A percentile compares a stretch with the other conserved stretches of the same genome.
These are phyloP conservation scores for Penicillium salamii DNA, from an alignment of 495 filamentous ascomycete species.

Conservation along the genomic window DNA sequence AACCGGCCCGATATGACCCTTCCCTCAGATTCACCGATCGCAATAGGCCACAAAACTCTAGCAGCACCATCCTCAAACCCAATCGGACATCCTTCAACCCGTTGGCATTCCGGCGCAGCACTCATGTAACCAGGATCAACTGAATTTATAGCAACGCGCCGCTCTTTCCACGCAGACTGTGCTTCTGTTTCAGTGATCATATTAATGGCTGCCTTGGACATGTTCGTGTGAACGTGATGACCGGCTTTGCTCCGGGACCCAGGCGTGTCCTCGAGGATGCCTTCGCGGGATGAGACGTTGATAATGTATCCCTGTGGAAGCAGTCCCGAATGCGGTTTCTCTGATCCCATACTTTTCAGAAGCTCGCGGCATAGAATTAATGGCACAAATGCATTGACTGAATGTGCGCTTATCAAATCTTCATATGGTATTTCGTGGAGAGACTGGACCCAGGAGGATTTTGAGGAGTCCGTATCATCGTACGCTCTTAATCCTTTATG, in stretches of 20 bases:
- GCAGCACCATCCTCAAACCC: constrained; percentile 48
- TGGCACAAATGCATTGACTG: constrained; percentile 47
- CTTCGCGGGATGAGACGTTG: constrained; percentile 48
- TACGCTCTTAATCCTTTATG: constrained; percentile 5
- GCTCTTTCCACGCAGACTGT: constrained; percentile 28
- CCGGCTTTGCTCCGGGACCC: constrained; percentile 30
- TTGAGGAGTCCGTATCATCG: constrained; percentile 3
- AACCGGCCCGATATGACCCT: constrained; percentile 39
- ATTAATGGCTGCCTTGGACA: constrained; percentile 51
- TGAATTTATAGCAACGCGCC: constrained; percentile 43
- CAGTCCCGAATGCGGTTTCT: background rate
- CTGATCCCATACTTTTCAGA: constrained; percentile 37
- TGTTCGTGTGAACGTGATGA: constrained; percentile 47
- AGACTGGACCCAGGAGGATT: constrained; percentile 45
- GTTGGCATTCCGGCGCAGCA: constrained; percentile 37
- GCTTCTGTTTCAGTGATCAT: constrained; percentile 49
- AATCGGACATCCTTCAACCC: constrained; percentile 33
- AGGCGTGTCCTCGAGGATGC: constrained; percentile 32
- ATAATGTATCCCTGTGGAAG: constrained; percentile 37
- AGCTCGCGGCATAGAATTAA: constrained; percentile 46
- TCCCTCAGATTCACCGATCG: constrained; percentile 36
- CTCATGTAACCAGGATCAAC: constrained; percentile 53
- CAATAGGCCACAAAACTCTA: constrained; percentile 46
- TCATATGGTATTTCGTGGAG: constrained; percentile 47
- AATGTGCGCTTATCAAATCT: constrained; percentile 45